Percentiles rank a stretch among this genome's conserved stretches.
Evolutionary conservation across 2,329 filamentous ascomycete species (phyloP).

Genomic region (Diaporthe batatas): DNA sequence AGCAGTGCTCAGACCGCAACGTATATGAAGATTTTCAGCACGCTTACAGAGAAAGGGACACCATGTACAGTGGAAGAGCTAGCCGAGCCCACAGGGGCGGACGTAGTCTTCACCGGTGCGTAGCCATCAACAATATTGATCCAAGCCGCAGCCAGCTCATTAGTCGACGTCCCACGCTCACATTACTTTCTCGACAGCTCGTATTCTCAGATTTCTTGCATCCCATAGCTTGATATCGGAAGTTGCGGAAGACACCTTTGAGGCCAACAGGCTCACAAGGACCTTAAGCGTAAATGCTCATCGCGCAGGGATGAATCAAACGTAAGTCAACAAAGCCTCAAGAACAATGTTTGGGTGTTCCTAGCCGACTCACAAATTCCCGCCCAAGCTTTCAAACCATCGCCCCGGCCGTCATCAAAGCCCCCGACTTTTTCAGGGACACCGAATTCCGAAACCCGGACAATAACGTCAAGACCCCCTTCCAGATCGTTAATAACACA

Average conservation of each 20-base stretch:
- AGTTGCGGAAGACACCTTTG: slow-evolving; percentile 27
- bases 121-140: background rate
- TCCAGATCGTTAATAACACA: slow-evolving; percentile 40
- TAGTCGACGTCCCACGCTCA: background rate
- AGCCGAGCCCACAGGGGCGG: slow-evolving; percentile 3
- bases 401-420: slow-evolving; percentile 15
- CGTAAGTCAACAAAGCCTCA: background rate
- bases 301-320: slow-evolving; percentile 32
- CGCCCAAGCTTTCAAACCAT: background rate
- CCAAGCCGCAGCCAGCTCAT: too few species aligned
- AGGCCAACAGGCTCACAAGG: slow-evolving; percentile 34
- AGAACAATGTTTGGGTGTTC: too few species aligned
- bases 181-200: background rate
- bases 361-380: background rate
- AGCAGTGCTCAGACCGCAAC: slow-evolving; percentile 29
- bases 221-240: slow-evolving; percentile 31
- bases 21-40: slow-evolving; percentile 35
- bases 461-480: slow-evolving; percentile 13
- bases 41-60: slow-evolving; percentile 4
- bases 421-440: slow-evolving; percentile 20
- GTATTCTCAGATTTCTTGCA: slow-evolving; percentile 37
- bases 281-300: slow-evolving; percentile 12
- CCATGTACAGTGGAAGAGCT: slow-evolving; percentile 27
- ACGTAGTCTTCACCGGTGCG: slow-evolving; percentile 20
- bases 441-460: slow-evolving; percentile 31